These are phyloP conservation scores for Lactifluus echinatus DNA, from an alignment of 768 basidiomycete species.

Conservation along the genomic window DNA sequence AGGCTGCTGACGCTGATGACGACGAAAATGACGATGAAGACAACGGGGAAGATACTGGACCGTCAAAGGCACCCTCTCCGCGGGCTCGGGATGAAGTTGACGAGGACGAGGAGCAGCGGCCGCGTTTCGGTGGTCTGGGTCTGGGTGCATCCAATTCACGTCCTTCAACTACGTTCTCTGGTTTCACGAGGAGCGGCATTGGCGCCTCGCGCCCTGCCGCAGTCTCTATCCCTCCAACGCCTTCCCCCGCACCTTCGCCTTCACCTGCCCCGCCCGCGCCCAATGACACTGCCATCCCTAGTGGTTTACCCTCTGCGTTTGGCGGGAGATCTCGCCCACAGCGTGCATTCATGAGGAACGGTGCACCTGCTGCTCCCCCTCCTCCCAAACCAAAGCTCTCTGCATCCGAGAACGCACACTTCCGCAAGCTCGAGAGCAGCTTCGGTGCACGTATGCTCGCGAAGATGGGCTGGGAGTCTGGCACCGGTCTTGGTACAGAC, in stretches of 20 bases:
- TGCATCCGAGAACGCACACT: conserved; percentile 67
- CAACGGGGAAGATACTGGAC: conserved; percentile 37
- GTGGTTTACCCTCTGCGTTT: conserved; percentile 33
- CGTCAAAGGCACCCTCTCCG: conserved; percentile 48
- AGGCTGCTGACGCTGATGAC: conserved; percentile 27
- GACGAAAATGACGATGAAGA: conserved; percentile 30
- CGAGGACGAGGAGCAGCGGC: conserved; percentile 35
- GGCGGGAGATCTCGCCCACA: conserved; percentile 33
- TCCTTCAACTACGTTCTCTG: conserved; percentile 22
- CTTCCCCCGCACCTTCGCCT: conserved; percentile 33
- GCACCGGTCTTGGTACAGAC: conserved; percentile 62
- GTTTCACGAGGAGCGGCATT: conserved; percentile 37
- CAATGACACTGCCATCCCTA: conserved; percentile 25
- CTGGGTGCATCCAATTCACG: conserved; percentile 25
- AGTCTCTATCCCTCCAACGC: conserved; percentile 23
- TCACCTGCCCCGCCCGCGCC: conserved; percentile 37
- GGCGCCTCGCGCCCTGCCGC: conserved; percentile 30
- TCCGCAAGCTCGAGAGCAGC: conserved; percentile 63
- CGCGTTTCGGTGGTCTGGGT: conserved; percentile 41
- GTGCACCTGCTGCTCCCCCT: conserved; percentile 31
- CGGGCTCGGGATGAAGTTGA: conserved; percentile 45
- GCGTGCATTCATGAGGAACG: conserved; percentile 49
- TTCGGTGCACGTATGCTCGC: conserved; percentile 86
- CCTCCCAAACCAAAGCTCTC: conserved; percentile 47
- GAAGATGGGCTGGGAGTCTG: conserved; percentile 94